Evolutionary conservation across 768 basidiomycete species (phyloP).

Genomic region (Auricularia sp.): DNA sequence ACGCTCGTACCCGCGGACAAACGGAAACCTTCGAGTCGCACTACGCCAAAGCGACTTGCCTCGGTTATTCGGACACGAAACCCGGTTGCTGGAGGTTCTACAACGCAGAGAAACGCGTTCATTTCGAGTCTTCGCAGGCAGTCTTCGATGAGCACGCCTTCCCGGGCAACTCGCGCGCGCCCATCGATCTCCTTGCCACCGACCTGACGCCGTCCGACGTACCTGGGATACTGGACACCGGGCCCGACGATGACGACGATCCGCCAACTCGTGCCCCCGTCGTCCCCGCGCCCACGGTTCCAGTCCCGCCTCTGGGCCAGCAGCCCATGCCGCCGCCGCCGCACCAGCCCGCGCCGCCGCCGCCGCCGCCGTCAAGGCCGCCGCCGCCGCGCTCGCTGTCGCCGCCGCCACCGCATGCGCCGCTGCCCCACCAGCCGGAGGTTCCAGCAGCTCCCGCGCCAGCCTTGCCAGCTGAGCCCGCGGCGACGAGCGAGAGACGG

Average conservation of each 20-base stretch:
- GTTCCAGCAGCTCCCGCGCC: no score
- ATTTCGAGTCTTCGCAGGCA: conserved; percentile 4
- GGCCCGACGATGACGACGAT: not conserved
- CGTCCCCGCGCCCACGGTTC: not conserved
- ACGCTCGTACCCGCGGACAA: conserved; percentile 26
- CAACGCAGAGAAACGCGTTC: not conserved
- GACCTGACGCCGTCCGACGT: not conserved
- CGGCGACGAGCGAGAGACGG: no score
- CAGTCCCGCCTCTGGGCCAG: not conserved
- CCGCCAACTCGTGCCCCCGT: not conserved
- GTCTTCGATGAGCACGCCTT: conserved; percentile 8
- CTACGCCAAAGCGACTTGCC: conserved; percentile 25
- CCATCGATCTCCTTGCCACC: not conserved
- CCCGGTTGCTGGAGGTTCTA: conserved; percentile 1
- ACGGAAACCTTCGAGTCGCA: conserved; percentile 7
- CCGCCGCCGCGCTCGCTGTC: not conserved
- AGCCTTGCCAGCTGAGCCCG: no score
- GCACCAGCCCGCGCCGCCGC: not conserved
- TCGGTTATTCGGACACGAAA: conserved; percentile 24
- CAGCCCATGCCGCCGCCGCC: not conserved
- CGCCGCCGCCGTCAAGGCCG: not conserved
- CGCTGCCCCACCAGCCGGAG: no score
- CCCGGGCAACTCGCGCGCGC: not conserved
- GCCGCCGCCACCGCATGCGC: not conserved
- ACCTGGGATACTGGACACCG: not conserved